phyloP scores from a whole-genome alignment of 148 eudicot genomes.

The Nepenthes gracilis region DNA sequence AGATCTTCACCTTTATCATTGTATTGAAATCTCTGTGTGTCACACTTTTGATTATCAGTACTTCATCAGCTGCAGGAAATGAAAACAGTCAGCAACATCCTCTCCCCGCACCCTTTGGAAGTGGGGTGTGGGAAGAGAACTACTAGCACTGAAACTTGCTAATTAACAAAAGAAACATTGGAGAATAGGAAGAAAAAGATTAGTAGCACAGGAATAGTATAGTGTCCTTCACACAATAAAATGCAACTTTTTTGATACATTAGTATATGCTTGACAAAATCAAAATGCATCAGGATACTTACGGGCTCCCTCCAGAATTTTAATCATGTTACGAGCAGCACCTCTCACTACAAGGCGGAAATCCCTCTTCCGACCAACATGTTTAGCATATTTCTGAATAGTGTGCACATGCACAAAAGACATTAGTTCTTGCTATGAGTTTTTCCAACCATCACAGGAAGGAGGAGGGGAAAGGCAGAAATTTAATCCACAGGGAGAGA shows the following conservation, averaged over 20 bases:
- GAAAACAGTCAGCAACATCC: background rate
- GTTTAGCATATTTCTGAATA: constrained; percentile 78
- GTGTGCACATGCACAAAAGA: constrained; percentile 6
- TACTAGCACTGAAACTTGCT: too few relatives aligned
- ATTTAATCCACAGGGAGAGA: too few relatives aligned
- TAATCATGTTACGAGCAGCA: constrained; percentile 91
- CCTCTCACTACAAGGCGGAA: constrained; percentile 95
- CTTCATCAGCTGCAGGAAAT: constrained; percentile 70
- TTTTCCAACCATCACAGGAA: background rate
- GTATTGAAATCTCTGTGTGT: constrained; percentile 84
- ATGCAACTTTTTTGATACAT: background rate
- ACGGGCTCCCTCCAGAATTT: constrained; percentile 85
- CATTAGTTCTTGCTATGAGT: background rate
- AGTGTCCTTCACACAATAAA: background rate
- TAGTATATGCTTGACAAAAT: background rate
- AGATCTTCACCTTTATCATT: constrained; percentile 72
- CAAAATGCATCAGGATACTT: constrained; percentile 8
- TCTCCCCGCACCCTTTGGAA: background rate
- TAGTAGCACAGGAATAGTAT: background rate
- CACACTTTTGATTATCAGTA: constrained; percentile 88
- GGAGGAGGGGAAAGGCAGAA: background rate
- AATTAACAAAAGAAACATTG: background rate
- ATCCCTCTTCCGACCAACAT: constrained; percentile 90
- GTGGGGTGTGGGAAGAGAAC: too few relatives aligned
- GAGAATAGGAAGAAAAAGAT: background rate